Conservation (phyloP, 257 asterid species). For the Solanum sparsipilum region DNA sequence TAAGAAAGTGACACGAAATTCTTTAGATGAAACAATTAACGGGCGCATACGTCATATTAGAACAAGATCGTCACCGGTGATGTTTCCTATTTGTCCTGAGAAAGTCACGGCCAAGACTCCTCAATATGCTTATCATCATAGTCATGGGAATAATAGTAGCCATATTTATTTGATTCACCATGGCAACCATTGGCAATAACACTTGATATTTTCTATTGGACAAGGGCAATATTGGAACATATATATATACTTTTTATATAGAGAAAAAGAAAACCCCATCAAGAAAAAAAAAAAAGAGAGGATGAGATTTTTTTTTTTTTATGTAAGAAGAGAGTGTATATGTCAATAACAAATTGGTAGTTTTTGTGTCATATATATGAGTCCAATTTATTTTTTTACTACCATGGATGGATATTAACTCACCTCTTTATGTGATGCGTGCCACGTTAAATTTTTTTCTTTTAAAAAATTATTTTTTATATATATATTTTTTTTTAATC, state of each 20-base stretch:
- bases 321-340: not conserved
- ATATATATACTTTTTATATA: not conserved
- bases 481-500: not conserved
- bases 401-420: not conserved
- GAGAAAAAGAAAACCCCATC: not conserved
- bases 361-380: not conserved
- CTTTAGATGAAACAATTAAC: not conserved
- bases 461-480: not conserved
- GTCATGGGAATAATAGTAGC: conserved; percentile 26
- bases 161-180: conserved; percentile 33
- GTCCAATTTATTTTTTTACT: not conserved
- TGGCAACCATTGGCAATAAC: conserved; percentile 52
- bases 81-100: conserved; percentile 19
- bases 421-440: not conserved
- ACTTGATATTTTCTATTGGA: not conserved
- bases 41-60: conserved; percentile 12
- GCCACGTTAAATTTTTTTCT: not conserved
- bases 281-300: too few relatives aligned
- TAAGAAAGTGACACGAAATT: not conserved
- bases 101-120: conserved; percentile 29
- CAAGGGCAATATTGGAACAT: not conserved
- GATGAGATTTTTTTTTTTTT: not conserved
- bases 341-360: not conserved
- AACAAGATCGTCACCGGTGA: conserved; percentile 24
- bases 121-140: conserved; percentile 19